phyloP scores from a whole-genome alignment of 2,329 filamentous ascomycete species.

The Exophiala calicioides region DNA sequence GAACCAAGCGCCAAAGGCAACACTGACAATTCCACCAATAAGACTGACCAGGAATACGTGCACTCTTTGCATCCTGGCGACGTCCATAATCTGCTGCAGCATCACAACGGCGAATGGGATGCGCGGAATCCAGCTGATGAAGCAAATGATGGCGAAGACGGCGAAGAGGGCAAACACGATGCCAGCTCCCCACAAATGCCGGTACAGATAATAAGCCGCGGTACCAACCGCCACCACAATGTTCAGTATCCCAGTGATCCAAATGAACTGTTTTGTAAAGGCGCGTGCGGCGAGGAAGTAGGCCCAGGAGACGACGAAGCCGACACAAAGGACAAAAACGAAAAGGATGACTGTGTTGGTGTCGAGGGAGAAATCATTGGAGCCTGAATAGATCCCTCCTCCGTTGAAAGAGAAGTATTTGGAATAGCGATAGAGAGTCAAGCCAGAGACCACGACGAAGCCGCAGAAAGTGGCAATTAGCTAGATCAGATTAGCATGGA shows the following conservation, averaged over 20 bases:
- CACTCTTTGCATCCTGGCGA: conserved; percentile 73
- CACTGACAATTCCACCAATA: conserved; percentile 74
- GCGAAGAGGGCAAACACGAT: conserved; percentile 84
- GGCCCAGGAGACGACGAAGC: conserved; percentile 70
- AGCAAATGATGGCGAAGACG: conserved; percentile 78
- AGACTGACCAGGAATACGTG: conserved; percentile 85
- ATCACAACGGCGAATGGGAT: conserved; percentile 92
- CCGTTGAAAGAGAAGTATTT: conserved; percentile 64
- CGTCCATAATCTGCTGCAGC: conserved; percentile 81
- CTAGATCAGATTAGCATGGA: conserved; percentile 40
- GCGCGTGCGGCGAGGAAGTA: conserved; percentile 75
- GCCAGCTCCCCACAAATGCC: conserved; percentile 76
- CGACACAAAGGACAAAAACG: conserved; percentile 71
- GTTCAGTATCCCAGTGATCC: conserved; percentile 87
- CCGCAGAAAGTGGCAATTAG: conserved; percentile 71
- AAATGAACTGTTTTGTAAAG: conserved; percentile 89
- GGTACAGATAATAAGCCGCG: conserved; percentile 79
- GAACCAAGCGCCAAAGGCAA: conserved; percentile 81
- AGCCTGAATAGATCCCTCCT: conserved; percentile 70
- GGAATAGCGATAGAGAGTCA: conserved; percentile 74
- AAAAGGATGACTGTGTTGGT: conserved; percentile 88
- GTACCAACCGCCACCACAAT: conserved; percentile 82
- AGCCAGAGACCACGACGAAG: conserved; percentile 73
- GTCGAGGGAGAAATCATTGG: conserved; percentile 68
- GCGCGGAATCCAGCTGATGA: conserved; percentile 83